Evolutionary conservation across 2,329 filamentous ascomycete species (phyloP), one percentile per base, ranked within the genome.

Genomic region (Mycogone perniciosa): DNA sequence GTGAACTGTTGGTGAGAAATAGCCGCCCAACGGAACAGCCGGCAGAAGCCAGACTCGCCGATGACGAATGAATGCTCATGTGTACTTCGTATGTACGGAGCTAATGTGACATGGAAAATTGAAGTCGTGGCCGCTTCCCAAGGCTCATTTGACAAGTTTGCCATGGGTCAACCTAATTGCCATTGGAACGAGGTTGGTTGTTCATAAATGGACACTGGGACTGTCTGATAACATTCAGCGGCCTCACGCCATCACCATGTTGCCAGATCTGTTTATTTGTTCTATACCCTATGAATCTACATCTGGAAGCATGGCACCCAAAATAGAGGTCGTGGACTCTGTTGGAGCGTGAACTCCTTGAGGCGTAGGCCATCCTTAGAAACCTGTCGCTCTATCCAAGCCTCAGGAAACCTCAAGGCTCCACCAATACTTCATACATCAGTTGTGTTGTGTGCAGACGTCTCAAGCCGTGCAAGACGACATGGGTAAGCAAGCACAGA

Each of bases 281-380:
- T 51, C 52, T 54, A 51, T 54, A 54, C 50, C 52, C 37, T 52
- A 46, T 49, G 51, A 48, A 42, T 54, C 35, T 54, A 49, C 52
- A 48, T 46, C 49, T 38, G 42, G 31, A 42, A 46, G 40, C 45
- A 38, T 44, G 44, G 41, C 30, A 52, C 49, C 50, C 45, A 39
- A 46, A 37, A 13, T 37, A 46, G 7, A 11, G 33, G 33, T 11
- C 33, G 44, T 37, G 30, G 41, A 42, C 38, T 39, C 48, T 43
- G 27, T 51, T 42, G 20, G 11, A 35, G 33, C 42, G 38, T 41
- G 31, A 51, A 44, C 30, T 50, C 34, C 34, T 50, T 45, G 34
- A 50, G 48, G 48, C 39, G 45, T 41, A 34, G 45, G 45, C 48
- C 40, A 50, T 49, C 37, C 46, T 39, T 49, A 35, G 29, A 40